Conservation (phyloP, 257 asterid species). For the Mentha longifolia region DNA sequence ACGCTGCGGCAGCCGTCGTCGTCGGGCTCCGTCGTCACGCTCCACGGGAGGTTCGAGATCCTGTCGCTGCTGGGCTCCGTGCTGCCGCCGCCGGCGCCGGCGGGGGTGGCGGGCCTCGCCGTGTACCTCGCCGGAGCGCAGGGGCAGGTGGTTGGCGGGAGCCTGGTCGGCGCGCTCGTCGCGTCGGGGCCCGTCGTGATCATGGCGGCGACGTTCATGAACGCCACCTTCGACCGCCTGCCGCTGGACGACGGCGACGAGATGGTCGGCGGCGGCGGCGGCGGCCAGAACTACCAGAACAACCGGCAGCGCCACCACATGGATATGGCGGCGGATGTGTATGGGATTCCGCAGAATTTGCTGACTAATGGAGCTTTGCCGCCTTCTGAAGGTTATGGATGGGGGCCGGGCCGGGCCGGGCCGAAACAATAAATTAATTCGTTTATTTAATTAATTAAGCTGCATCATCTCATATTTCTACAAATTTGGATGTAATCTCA, state of each 20-base stretch:
- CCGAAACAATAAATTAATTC: not conserved
- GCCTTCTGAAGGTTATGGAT: conserved; percentile 52
- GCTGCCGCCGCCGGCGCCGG: conserved; percentile 90
- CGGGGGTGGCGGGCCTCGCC: conserved; percentile 74
- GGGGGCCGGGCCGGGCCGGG: conserved; percentile 58
- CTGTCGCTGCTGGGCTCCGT: conserved; percentile 77
- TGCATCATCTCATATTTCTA: not conserved
- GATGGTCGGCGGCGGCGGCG: conserved; percentile 25
- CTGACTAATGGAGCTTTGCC: conserved; percentile 57
- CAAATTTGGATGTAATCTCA: not conserved
- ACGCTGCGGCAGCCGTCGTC: conserved; percentile 77
- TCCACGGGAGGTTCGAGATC: conserved; percentile 85
- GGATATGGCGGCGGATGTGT: conserved; percentile 55
- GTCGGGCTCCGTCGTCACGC: conserved; percentile 73
- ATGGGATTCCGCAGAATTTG: conserved; percentile 70
- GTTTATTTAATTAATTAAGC: not conserved
- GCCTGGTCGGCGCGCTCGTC: conserved; percentile 73
- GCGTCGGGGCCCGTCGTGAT: conserved; percentile 96
- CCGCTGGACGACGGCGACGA: conserved; percentile 74
- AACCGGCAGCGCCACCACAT: conserved; percentile 56
- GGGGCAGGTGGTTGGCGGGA: conserved; percentile 94
- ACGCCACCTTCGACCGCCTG: conserved; percentile 76
- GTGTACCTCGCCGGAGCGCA: conserved; percentile 80
- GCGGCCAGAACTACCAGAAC: conserved; percentile 50
- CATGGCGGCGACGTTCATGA: conserved; percentile 90